Conservation (phyloP, 2,329 filamentous ascomycete species). For the Sporothrix brunneoviolacea region DNA sequence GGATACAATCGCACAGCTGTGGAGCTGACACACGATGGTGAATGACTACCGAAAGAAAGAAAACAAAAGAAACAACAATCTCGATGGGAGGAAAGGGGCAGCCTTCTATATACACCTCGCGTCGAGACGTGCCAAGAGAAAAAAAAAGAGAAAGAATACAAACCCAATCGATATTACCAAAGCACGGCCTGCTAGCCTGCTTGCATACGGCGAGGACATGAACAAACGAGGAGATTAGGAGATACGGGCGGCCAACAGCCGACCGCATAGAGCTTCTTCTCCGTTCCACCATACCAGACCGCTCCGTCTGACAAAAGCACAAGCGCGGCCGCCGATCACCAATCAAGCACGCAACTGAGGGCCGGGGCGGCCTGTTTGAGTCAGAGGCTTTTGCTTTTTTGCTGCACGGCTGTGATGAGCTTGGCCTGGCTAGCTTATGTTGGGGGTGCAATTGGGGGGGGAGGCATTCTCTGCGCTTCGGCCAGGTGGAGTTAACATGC, state of each 20-base stretch:
- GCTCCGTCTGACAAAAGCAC: slow-evolving; percentile 6
- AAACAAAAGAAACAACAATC: background rate
- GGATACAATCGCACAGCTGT: no score
- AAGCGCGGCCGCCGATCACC: background rate
- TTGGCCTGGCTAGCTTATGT: background rate
- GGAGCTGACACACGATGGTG: no score
- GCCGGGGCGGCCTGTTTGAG: background rate
- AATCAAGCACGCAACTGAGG: slow-evolving; percentile 4
- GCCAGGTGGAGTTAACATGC: no score
- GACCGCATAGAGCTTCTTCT: no score
- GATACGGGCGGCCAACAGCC: background rate
- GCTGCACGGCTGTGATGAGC: background rate
- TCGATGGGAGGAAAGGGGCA: background rate
- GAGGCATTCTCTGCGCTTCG: no score
- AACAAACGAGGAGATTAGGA: no score
- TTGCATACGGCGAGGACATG: no score
- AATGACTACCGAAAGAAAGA: no score
- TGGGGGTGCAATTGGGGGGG: no score
- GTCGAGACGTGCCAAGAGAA: background rate
- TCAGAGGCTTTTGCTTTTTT: background rate
- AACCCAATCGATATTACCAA: no score
- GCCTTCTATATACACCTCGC: slow-evolving; percentile 1
- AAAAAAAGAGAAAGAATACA: background rate
- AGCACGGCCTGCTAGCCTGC: no score
- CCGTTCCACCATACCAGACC: no score